phyloP scores from a whole-genome alignment of 1,284 basidiomycete genomes.

The Acaromyces ingoldii region DNA sequence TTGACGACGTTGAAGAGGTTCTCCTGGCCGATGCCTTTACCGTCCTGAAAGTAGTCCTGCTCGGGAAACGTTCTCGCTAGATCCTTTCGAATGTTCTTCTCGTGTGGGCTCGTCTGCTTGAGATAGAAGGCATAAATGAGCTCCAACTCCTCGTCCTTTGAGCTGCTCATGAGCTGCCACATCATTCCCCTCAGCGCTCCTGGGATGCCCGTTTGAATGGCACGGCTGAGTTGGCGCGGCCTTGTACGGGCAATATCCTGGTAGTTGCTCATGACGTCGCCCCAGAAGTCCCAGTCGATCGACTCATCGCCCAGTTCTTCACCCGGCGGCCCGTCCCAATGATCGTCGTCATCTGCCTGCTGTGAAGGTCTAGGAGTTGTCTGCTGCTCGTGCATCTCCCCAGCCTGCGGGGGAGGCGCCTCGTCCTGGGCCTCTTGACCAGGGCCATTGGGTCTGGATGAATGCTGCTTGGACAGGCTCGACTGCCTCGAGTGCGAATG shows the following conservation, averaged over 20 bases:
- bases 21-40: conserved; percentile 87
- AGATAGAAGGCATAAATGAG: conserved; percentile 73
- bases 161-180: conserved; percentile 92
- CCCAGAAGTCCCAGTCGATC: conserved; percentile 83
- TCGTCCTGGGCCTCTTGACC: too few species aligned
- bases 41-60: conserved; percentile 82
- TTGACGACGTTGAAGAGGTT: conserved; percentile 95
- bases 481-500: background rate
- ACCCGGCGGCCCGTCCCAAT: too few species aligned
- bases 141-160: conserved; percentile 83
- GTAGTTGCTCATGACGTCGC: conserved; percentile 70
- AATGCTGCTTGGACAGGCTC: too few species aligned
- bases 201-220: conserved; percentile 89
- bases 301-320: too few species aligned
- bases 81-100: conserved; percentile 89
- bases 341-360: conserved; percentile 19
- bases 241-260: conserved; percentile 56
- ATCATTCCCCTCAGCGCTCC: conserved; percentile 81
- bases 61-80: conserved; percentile 91
- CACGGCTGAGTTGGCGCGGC: conserved; percentile 65
- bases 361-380: too few species aligned
- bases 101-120: conserved; percentile 77
- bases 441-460: too few species aligned
- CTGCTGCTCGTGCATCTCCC: too few species aligned
- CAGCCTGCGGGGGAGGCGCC: too few species aligned